A percentile compares a stretch with the other conserved stretches of the same genome.
Evolutionary conservation across 495 filamentous ascomycete genomes (phyloP).

Genomic region (Chaetomium tenue): DNA sequence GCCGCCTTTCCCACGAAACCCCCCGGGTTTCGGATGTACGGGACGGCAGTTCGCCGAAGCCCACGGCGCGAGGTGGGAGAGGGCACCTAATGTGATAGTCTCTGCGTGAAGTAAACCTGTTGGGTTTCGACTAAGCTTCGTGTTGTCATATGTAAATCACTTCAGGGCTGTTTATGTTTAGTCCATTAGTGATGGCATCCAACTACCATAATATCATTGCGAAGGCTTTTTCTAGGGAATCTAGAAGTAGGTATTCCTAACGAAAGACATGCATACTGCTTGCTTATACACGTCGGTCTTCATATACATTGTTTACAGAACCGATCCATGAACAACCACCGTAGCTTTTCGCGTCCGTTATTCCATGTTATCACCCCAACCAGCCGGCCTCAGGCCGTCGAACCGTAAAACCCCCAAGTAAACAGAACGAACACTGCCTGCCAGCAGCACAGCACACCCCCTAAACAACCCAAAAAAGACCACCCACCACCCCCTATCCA

Average conservation of each 20-base stretch:
- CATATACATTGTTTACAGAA: no score
- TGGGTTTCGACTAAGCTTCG: no score
- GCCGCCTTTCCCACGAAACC: neutral
- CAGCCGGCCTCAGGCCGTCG: neutral
- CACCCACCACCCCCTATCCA: neutral
- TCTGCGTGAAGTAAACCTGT: no score
- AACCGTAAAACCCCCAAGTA: neutral
- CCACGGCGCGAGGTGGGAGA: neutral
- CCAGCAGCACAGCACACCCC: neutral
- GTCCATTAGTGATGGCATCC: no score
- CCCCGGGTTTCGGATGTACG: neutral
- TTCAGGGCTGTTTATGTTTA: no score
- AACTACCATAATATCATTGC: neutral
- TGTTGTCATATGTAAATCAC: no score
- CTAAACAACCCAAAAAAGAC: neutral
- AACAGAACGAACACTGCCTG: slow-evolving; percentile 4
- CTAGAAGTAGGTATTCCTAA: neutral
- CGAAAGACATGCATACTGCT: neutral
- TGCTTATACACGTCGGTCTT: no score
- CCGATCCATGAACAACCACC: neutral
- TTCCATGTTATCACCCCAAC: no score
- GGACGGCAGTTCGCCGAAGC: neutral
- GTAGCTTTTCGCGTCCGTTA: neutral
- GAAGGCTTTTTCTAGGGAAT: neutral
- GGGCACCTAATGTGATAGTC: neutral